Percentiles rank a stretch among this genome's conserved stretches.
phyloP scores from a whole-genome alignment of 805 yeast genomes.

The Yamadazyma sp. region DNA sequence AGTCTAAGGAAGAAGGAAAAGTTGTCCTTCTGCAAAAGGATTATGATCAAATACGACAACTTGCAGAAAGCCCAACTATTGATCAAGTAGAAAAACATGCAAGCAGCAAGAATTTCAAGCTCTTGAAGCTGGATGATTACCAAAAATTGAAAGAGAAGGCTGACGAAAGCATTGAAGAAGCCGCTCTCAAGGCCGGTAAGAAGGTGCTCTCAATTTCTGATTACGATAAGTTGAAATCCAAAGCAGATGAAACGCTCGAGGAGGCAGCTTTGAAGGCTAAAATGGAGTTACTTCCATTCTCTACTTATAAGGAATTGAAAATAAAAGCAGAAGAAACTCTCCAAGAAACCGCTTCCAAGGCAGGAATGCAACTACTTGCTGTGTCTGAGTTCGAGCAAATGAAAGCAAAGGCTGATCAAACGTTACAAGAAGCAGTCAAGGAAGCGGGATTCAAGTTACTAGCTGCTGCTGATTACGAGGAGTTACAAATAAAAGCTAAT shows the following conservation, averaged over 20 bases:
- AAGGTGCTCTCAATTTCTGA: conserved; percentile 16
- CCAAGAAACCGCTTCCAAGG: conserved; percentile 8
- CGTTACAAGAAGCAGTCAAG: conserved; percentile 4
- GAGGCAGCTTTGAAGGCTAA: conserved; percentile 8
- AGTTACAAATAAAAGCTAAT: conserved; percentile 5
- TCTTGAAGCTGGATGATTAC: conserved; percentile 15
- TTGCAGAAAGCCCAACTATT: conserved; percentile 6
- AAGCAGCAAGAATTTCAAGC: neutral
- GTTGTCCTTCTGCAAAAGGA: conserved; percentile 16
- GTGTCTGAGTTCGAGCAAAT: conserved; percentile 5
- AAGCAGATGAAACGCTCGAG: conserved; percentile 13
- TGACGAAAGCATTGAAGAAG: conserved; percentile 13
- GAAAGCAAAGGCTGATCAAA: conserved; percentile 1
- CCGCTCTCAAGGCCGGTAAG: conserved; percentile 16
- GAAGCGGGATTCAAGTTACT: conserved; percentile 19
- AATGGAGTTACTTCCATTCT: conserved; percentile 15
- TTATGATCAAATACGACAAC: conserved; percentile 11
- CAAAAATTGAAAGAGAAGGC: conserved; percentile 12
- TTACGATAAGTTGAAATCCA: conserved; percentile 6
- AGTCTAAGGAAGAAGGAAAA: conserved; percentile 18
- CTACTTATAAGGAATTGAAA: conserved; percentile 22
- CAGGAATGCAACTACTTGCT: conserved; percentile 14
- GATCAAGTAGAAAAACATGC: conserved; percentile 3
- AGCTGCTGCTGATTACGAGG: conserved; percentile 17
- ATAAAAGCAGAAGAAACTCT: conserved; percentile 13